phyloP scores from a whole-genome alignment of 1,284 basidiomycete genomes.

The Ganoderma multipileum region DNA sequence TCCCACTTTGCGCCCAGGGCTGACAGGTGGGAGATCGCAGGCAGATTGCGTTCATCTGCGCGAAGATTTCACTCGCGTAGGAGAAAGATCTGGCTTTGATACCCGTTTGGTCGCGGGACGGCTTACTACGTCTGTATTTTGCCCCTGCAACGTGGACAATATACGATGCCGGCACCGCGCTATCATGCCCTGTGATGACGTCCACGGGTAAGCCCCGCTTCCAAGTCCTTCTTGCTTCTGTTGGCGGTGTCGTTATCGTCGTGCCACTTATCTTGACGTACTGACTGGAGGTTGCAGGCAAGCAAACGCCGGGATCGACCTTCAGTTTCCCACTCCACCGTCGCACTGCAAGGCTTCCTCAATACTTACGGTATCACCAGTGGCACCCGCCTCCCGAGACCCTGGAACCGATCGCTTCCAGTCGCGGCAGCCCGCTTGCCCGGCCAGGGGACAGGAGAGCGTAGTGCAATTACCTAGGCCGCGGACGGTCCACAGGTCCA shows the following conservation, averaged over 20 bases:
- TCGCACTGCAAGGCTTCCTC: neutral
- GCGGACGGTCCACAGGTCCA: neutral
- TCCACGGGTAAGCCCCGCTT: neutral
- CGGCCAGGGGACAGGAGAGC: neutral
- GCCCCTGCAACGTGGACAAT: neutral
- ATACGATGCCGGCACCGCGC: neutral
- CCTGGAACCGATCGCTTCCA: neutral
- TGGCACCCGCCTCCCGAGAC: neutral
- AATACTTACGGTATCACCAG: neutral
- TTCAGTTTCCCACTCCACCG: neutral
- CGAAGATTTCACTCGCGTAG: neutral
- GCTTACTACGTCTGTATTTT: neutral
- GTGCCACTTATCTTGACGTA: neutral
- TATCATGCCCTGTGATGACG: neutral
- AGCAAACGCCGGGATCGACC: neutral
- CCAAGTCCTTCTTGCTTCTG: neutral
- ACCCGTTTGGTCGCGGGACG: neutral
- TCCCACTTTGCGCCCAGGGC: neutral
- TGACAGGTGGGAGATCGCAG: constrained; percentile 14
- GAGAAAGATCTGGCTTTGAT: neutral
- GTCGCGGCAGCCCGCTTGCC: neutral
- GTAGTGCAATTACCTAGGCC: neutral
- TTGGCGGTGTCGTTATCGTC: neutral
- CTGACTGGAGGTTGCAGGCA: neutral
- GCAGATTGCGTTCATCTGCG: constrained; percentile 17